Evolutionary conservation across 805 yeast genomes (phyloP), one percentile per base, ranked within the genome.

Genomic region (Candida germanica): DNA sequence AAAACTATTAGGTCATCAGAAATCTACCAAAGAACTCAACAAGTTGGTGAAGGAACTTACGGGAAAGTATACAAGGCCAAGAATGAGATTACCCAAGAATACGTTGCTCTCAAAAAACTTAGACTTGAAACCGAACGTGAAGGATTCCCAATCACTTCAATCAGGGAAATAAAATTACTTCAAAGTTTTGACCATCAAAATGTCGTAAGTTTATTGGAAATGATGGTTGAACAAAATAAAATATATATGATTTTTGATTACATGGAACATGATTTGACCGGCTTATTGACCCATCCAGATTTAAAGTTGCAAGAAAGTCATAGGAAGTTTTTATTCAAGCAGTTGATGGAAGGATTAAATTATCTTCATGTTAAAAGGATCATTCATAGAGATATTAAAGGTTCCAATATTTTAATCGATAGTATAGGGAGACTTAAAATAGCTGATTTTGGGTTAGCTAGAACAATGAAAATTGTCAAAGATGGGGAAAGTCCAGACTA

Each of bases 11-110:
- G 62, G 20, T 40, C 56, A 5, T 48, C 58, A 1, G 70, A 71
- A 9, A 54, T 75, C 2, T 87, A 83, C 56, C 81, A 82, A 45
- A 68, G 89, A 36, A 77, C 86, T 1, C 72, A 77, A 26, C 98
- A 93, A 54, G 98, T 93, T 4, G 98, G 98, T n/a, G 98, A 93
- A 61, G 98, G 98, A 7, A 93, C 98, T 0, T 93, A 93, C 58
- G 98, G 98, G 13, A 88, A 87, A 56, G 99, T 93, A 14, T 88
- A 84, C 64, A 87, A 88, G 54, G 96, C 96, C 0, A 69, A 67
- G 32, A 88, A 93, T 55, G 61, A 63, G 11, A 64, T 76, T 4
- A 86, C 96, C 0, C 71, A 76, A 2, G 79, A 75, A 39, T 64
- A 73, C 46, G 93, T 88, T n/a, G 98, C 98, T 1, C 66, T 93